Evolutionary conservation across 2,329 filamentous ascomycete species (phyloP).

Genomic region (Metarhizium anisopliae): DNA sequence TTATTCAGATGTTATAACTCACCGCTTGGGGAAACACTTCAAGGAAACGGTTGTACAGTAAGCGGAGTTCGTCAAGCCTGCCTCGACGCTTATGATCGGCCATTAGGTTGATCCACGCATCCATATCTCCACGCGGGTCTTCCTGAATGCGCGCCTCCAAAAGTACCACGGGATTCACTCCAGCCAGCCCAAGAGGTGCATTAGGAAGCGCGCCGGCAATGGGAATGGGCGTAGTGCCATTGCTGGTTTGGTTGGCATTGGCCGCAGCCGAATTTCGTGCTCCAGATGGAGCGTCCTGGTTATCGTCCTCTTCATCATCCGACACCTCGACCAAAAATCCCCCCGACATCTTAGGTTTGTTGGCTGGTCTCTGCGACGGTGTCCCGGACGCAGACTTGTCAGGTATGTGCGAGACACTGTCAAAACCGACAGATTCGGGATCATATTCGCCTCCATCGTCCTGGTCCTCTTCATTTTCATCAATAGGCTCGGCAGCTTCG

Average conservation of each 20-base stretch:
- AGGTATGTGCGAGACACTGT: slow-evolving; percentile 28
- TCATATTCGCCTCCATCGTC: slow-evolving; percentile 51
- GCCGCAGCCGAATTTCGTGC: slow-evolving; percentile 4
- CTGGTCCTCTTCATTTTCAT: slow-evolving; percentile 41
- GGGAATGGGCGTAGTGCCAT: slow-evolving; percentile 12
- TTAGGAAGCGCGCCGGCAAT: slow-evolving; percentile 18
- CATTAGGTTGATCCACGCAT: slow-evolving; percentile 85
- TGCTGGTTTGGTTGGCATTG: slow-evolving; percentile 8
- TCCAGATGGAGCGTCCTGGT: slow-evolving; percentile 11
- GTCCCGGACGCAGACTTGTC: slow-evolving; percentile 19
- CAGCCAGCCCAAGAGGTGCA: slow-evolving; percentile 29
- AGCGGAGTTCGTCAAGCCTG: slow-evolving; percentile 72
- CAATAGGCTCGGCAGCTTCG: slow-evolving; percentile 38
- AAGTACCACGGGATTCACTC: slow-evolving; percentile 62
- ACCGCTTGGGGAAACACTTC: slow-evolving; percentile 84
- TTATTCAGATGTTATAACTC: slow-evolving; percentile 35
- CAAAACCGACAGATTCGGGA: slow-evolving; percentile 43
- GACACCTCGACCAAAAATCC: slow-evolving; percentile 53
- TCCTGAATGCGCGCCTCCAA: slow-evolving; percentile 88
- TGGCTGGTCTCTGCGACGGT: slow-evolving; percentile 18
- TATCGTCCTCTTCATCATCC: slow-evolving; percentile 40
- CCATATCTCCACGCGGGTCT: slow-evolving; percentile 84
- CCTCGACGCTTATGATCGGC: slow-evolving; percentile 73
- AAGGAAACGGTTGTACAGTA: slow-evolving; percentile 78
- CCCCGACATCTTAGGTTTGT: slow-evolving; percentile 51